Evolutionary conservation across 2,329 filamentous ascomycete species (phyloP), one percentile per base, ranked within the genome.

Genomic region (Cryphonectria nitschkei): DNA sequence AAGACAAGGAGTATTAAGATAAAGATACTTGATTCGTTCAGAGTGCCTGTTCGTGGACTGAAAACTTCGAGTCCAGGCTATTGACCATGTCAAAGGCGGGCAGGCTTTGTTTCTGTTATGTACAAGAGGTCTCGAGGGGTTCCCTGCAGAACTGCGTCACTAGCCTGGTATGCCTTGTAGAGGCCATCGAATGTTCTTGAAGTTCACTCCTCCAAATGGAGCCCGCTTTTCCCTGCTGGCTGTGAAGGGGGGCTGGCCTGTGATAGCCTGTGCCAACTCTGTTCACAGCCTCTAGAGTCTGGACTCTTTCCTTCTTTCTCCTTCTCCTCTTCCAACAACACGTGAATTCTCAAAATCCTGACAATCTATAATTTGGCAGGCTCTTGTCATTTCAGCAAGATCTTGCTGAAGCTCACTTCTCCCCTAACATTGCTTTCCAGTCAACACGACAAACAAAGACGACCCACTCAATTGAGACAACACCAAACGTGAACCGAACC

Each of bases 181-280:
- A 56, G 43, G 11, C 68, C 66, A 66, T 72, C 71, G 71, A 72
- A 72, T 70, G 68, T 72, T 70, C 71, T 65, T 70, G 70, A 71
- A 71, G 65, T 50, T 58, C 65, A 3, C 63, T 32, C 60, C 67
- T 64, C 60, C 26, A 34, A 19, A 50, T 50, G 22, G 26, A 37
- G n/a, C 68, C 68, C 68, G 68, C 71, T 72, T 70, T 72, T 67
- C 26, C n/a, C 46, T 56, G 39, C 64, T 34, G 46, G 32, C 50
- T n/a, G 29, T 50, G 52, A 68, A 60, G 68, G 56, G 46, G 50
- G 46, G 46, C 46, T 22, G 56, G 64, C 60, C 52, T 71, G 62
- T 62, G 66, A 50, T 61, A 39, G 64, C 19, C 64, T 32, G 63
- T 34, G 46, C 22, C 64, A 60, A 68, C 67, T 60, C 58, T 60